A percentile compares a stretch with the other conserved stretches of the same genome.
Conservation (phyloP, 1,284 basidiomycete species). For the Fomitopsis betulina region DNA sequence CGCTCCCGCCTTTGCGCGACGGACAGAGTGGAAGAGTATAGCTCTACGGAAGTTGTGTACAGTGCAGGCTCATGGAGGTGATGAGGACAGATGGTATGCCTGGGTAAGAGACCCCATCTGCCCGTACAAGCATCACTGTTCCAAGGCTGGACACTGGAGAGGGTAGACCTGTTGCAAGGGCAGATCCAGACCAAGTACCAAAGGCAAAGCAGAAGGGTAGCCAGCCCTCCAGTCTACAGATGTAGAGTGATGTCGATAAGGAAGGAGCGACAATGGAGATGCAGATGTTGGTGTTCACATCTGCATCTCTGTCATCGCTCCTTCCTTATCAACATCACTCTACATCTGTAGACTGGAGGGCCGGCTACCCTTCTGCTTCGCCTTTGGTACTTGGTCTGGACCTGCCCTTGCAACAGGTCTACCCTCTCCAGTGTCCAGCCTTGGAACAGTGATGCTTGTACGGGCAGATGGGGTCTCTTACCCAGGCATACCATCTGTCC, state of each 20-base stretch:
- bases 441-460: background rate
- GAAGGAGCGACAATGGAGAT: background rate
- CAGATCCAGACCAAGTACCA: background rate
- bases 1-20: background rate
- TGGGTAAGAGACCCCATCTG: background rate
- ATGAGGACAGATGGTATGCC: background rate
- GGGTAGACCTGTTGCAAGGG: background rate
- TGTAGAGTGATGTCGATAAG: background rate
- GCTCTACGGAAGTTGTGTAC: too few relatives aligned
- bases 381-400: background rate
- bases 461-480: background rate
- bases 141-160: background rate
- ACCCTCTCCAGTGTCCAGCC: background rate
- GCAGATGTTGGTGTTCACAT: too few relatives aligned
- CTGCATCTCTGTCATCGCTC: too few relatives aligned
- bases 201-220: background rate
- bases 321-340: background rate
- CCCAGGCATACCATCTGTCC: background rate
- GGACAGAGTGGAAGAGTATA: background rate
- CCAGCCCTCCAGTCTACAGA: background rate
- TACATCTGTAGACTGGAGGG: background rate
- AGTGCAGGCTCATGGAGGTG: background rate
- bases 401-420: background rate
- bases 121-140: background rate
- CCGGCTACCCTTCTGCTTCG: background rate